These are phyloP conservation scores for Lathyrus oleraceus DNA, from an alignment of 306 rosid genomes.

Conservation along the genomic window DNA sequence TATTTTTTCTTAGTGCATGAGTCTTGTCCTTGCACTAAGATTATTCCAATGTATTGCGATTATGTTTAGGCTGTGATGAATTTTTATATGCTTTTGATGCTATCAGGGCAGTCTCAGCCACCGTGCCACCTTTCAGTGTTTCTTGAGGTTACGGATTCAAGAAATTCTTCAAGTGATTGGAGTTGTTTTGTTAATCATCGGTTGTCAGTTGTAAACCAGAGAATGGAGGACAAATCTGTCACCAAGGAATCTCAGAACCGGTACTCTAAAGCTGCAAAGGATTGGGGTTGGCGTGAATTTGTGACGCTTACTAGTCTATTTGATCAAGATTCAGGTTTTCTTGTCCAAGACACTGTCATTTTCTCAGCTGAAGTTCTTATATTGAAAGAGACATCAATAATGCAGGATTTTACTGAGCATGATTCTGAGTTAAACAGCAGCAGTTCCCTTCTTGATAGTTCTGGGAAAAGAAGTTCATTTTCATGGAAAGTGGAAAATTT, in stretches of 20 bases:
- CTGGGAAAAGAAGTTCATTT: constrained; percentile 73
- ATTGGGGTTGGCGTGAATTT: constrained; percentile 99
- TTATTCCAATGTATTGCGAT: constrained; percentile 29
- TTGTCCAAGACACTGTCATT: constrained; percentile 89
- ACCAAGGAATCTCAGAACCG: constrained; percentile 99
- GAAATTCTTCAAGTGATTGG: constrained; percentile 95
- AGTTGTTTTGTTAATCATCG: constrained; percentile 99
- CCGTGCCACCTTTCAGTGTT: constrained; percentile 99
- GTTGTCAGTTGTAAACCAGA: constrained; percentile 93
- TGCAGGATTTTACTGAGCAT: constrained; percentile 80
- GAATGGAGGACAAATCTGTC: constrained; percentile 90
- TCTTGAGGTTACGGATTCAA: constrained; percentile 98
- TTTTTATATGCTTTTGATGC: constrained; percentile 46
- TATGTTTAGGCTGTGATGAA: constrained; percentile 35
- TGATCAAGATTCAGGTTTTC: constrained; percentile 99
- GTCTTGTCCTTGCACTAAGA: constrained; percentile 30
- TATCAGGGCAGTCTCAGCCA: constrained; percentile 99
- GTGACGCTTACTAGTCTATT: constrained; percentile 98
- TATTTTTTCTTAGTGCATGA: constrained; percentile 1
- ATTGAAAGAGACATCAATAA: constrained; percentile 85
- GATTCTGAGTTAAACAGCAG: constrained; percentile 55
- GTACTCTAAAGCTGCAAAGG: constrained; percentile 99
- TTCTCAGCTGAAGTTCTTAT: constrained; percentile 98
- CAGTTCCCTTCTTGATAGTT: constrained; percentile 55
- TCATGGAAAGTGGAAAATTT: constrained; percentile 99